Evolutionary conservation across 2,329 filamentous ascomycete species (phyloP), one percentile per base, ranked within the genome.

Genomic region (Fusarium lyarnte): DNA sequence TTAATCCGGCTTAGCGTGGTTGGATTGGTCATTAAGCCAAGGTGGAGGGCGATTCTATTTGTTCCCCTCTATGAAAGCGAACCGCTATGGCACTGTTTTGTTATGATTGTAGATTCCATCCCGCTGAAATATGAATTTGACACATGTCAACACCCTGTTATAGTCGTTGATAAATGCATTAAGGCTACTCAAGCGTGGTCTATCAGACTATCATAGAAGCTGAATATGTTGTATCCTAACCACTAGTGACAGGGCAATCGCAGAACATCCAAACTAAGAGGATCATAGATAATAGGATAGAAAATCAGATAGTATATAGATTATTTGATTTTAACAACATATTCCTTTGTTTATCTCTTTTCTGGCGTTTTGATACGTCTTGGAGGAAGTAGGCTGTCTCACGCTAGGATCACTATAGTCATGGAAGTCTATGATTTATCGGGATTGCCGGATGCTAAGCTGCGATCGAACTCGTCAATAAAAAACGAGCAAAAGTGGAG

Each of bases 1-100:
- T 69, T 52, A 63, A 54, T 65, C 36, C 25, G 58, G 68, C 36
- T 69, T 74, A 74, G 72, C 61, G 71, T 38, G 11, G 39, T 46
- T 38, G 25, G 21, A 69, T 64, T 63, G 49, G 49, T 57, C 23
- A 45, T 63, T 23, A 36, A 58, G 29, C 21, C 31, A 42, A 58
- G 52, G 21, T 47, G 39, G 36, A 51, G 36, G 41, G 47, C 58
- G 29, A 41, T 39, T 36, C 46, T 33, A 23, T 49, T 36, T 47
- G 51, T 46, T 29, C 21, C 36, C 23, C 29, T 33, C n/a, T 21
- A 12, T 36, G 21, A 58, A 58, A 46, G n/a, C 45, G 52, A 46
- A 33, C 33, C 25, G 12, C 19, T 3, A 27, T 33, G 19, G 53
- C 14, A 35, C n/a, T 43, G 21, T 43, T 55, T 42, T 31, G 21